Conservation (phyloP, 2,329 filamentous ascomycete genomes). For the Paramyrothecium roridum region DNA sequence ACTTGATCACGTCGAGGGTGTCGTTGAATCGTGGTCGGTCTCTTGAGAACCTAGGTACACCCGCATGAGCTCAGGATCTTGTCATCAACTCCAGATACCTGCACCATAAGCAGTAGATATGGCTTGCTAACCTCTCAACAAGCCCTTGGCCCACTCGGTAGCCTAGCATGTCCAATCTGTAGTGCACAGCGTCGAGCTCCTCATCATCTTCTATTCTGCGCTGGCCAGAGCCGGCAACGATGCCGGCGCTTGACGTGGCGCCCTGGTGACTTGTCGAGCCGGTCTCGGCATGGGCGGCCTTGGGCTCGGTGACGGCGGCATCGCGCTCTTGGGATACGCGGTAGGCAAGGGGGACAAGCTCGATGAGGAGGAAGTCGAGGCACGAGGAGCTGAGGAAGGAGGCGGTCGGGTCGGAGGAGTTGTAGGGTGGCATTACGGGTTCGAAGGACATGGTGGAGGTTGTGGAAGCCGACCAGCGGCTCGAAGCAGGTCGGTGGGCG, state of each 20-base stretch:
- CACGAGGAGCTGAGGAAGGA: slow-evolving; percentile 79
- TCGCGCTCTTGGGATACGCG: slow-evolving; percentile 75
- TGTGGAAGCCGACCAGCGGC: not conserved
- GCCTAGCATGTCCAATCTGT: slow-evolving; percentile 76
- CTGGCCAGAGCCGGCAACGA: slow-evolving; percentile 9
- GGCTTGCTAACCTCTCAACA: slow-evolving; percentile 70
- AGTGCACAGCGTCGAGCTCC: slow-evolving; percentile 80
- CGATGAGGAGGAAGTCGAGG: slow-evolving; percentile 92
- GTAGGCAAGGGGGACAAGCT: slow-evolving; percentile 92
- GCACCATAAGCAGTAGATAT: not conserved
- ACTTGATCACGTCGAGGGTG: slow-evolving; percentile 94
- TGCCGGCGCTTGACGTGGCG: slow-evolving; percentile 19
- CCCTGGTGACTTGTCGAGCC: slow-evolving; percentile 14
- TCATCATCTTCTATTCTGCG: slow-evolving; percentile 66
- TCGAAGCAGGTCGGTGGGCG: not conserved
- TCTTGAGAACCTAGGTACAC: slow-evolving; percentile 63
- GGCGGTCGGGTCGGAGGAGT: slow-evolving; percentile 69
- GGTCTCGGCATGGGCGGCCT: slow-evolving; percentile 12
- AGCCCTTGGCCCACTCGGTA: slow-evolving; percentile 92
- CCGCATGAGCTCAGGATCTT: not conserved
- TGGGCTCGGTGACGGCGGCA: slow-evolving; percentile 34
- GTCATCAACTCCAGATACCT: not conserved
- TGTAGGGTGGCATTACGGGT: slow-evolving; percentile 63
- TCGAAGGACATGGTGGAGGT: slow-evolving; percentile 66
- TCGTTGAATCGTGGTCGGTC: slow-evolving; percentile 87